These are phyloP conservation scores for Cytospora piceicola DNA, from an alignment of 2,329 filamentous ascomycete genomes.

Conservation along the genomic window DNA sequence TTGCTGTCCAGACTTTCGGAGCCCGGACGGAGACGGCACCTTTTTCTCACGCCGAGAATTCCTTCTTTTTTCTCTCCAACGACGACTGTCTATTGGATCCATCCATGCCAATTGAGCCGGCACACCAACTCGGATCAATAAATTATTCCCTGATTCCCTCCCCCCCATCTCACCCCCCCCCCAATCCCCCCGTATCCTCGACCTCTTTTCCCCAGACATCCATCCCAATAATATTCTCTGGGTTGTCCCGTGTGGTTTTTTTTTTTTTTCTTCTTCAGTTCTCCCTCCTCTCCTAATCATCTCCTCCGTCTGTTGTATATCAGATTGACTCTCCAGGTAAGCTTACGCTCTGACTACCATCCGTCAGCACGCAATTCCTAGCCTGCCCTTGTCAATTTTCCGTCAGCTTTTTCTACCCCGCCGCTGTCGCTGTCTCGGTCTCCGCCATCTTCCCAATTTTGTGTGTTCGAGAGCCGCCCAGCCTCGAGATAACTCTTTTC, in stretches of 20 bases:
- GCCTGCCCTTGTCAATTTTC: constrained; percentile 10
- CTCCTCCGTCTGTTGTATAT: background rate
- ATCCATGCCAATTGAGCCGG: background rate
- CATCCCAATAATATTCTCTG: background rate
- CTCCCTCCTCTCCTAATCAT: background rate
- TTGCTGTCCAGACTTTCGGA: background rate
- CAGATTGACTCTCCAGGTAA: background rate
- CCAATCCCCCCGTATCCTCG: constrained; percentile 27
- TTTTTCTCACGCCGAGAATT: background rate
- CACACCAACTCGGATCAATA: constrained; percentile 22
- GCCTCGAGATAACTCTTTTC: background rate
- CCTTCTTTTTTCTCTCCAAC: too few relatives aligned
- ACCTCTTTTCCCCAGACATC: constrained; percentile 13
- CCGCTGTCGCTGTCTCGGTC: constrained; percentile 13
- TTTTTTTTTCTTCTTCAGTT: background rate
- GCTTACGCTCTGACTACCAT: background rate
- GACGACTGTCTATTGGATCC: too few relatives aligned
- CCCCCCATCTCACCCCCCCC: too few relatives aligned
- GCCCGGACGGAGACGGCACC: constrained; percentile 1
- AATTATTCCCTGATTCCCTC: constrained; percentile 34
- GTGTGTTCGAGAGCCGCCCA: too few relatives aligned
- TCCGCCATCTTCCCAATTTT: constrained; percentile 1
- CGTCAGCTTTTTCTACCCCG: constrained; percentile 21
- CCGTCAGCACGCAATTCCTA: constrained; percentile 12
- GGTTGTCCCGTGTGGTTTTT: background rate